phyloP scores from a whole-genome alignment of 345 rosid genomes.

The Hypericum androsaemum region DNA sequence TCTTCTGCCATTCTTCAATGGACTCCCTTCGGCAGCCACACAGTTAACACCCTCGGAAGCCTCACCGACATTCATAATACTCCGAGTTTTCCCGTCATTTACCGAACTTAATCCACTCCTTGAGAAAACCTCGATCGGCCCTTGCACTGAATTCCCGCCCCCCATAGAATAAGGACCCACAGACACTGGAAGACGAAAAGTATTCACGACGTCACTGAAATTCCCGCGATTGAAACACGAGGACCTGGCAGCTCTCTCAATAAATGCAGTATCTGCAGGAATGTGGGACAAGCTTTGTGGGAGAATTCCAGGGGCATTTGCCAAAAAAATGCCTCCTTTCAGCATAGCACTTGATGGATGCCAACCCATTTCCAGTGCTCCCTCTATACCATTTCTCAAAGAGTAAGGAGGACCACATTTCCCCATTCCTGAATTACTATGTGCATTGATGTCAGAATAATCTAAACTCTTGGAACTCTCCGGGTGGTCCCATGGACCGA shows the following conservation, averaged over 20 bases:
- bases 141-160: constrained; percentile 47
- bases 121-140: constrained; percentile 31
- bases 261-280: constrained; percentile 80
- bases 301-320: constrained; percentile 41
- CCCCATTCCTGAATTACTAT: constrained; percentile 32
- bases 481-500: constrained; percentile 65
- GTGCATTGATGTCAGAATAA: constrained; percentile 43
- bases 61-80: constrained; percentile 36
- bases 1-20: constrained; percentile 34
- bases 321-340: constrained; percentile 51
- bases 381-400: too few species aligned
- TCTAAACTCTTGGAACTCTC: constrained; percentile 47
- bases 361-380: constrained; percentile 66
- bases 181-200: constrained; percentile 49
- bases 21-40: constrained; percentile 27
- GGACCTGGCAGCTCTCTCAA: constrained; percentile 92
- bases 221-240: constrained; percentile 69
- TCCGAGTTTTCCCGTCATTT: constrained; percentile 31
- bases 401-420: constrained; percentile 26
- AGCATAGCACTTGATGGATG: constrained; percentile 46
- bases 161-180: constrained; percentile 43
- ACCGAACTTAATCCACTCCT: constrained; percentile 26
- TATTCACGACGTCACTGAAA: constrained; percentile 55
- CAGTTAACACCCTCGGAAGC: constrained; percentile 41
- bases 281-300: constrained; percentile 70